Conservation (phyloP, 148 eudicot genomes). For the Chenopodium berlandieri region DNA sequence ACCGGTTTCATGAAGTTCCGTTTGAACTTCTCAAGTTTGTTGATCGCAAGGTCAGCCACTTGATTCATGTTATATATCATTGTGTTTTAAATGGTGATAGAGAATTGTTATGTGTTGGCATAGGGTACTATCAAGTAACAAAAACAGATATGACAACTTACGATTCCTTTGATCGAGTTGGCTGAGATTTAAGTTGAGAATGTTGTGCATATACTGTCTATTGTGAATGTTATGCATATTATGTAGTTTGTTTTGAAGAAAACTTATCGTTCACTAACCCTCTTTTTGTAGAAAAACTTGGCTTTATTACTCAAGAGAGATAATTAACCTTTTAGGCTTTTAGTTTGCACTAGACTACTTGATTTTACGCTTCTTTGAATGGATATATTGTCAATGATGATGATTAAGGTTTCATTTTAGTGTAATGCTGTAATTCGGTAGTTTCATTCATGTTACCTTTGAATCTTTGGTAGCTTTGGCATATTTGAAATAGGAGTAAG, state of each 20-base stretch:
- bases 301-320: not conserved
- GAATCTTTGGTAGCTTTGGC: not conserved
- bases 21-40: slow-evolving; percentile 76
- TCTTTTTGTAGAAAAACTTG: no score
- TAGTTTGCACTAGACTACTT: not conserved
- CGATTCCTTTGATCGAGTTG: not conserved
- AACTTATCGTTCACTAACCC: no score
- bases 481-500: not conserved
- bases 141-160: no score
- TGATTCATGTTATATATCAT: not conserved
- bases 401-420: no score
- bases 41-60: slow-evolving; percentile 71
- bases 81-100: no score
- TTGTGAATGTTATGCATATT: not conserved
- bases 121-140: not conserved
- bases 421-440: no score
- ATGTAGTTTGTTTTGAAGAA: not conserved
- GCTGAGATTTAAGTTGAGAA: not conserved
- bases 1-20: slow-evolving; percentile 74
- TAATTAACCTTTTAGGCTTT: not conserved
- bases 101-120: not conserved
- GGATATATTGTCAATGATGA: no score
- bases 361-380: no score
- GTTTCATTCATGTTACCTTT: no score
- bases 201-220: not conserved